Percentiles rank a stretch among this genome's conserved stretches.
Conservation (phyloP, 1,284 basidiomycete species). For the Quambalaria eucalypti region DNA sequence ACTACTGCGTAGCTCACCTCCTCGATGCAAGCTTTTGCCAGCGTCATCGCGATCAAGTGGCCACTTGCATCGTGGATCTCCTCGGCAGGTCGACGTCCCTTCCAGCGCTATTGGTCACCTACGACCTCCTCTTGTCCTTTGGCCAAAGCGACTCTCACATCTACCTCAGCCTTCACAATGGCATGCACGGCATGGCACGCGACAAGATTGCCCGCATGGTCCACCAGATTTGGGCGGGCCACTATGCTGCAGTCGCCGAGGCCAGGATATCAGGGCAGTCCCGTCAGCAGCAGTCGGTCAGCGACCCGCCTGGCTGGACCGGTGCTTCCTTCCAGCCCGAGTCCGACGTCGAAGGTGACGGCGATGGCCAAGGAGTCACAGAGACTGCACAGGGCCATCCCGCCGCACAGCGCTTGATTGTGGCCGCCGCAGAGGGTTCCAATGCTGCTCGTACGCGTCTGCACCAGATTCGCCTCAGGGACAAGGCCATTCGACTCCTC, state of each 20-base stretch:
- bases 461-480: constrained; percentile 28
- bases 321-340: constrained; percentile 5
- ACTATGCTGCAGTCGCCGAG: constrained; percentile 35
- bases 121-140: constrained; percentile 66
- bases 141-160: constrained; percentile 49
- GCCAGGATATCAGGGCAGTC: neutral
- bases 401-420: neutral
- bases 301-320: neutral
- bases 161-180: constrained; percentile 10
- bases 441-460: neutral
- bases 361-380: too few relatives aligned
- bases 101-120: constrained; percentile 70
- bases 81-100: constrained; percentile 59
- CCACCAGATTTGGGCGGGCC: constrained; percentile 45
- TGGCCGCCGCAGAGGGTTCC: neutral
- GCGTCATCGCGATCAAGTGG: constrained; percentile 18
- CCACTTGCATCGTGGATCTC: constrained; percentile 20
- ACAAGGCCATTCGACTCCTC: constrained; percentile 49
- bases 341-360: neutral
- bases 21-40: constrained; percentile 19
- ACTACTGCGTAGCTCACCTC: constrained; percentile 25
- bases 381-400: neutral
- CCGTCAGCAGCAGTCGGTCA: neutral
- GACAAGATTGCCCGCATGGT: constrained; percentile 27
- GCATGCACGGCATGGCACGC: constrained; percentile 14